phyloP scores from a whole-genome alignment of 768 basidiomycete genomes.

The Boletus rubroflammeus region DNA sequence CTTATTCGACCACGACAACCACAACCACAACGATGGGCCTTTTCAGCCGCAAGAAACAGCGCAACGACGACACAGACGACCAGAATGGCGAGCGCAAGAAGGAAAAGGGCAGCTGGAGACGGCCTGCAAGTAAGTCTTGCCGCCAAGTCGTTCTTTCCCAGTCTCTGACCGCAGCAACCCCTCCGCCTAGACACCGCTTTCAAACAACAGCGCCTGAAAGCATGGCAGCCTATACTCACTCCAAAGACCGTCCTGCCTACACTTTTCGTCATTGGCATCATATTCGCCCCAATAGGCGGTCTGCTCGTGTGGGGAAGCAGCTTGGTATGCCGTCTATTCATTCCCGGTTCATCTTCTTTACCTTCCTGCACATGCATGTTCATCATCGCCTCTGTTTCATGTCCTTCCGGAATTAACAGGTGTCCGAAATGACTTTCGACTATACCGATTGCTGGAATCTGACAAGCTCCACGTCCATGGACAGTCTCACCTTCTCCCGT shows the following conservation, averaged over 20 bases:
- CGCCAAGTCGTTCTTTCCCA: constrained; percentile 2
- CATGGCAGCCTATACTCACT: constrained; percentile 99
- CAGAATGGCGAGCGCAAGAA: constrained; percentile 56
- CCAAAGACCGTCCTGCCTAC: constrained; percentile 97
- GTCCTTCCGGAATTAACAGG: constrained; percentile 38
- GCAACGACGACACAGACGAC: constrained; percentile 34
- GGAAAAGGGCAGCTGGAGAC: constrained; percentile 81
- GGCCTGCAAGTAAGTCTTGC: constrained; percentile 68
- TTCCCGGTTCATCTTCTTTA: constrained; percentile 20
- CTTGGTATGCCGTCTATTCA: constrained; percentile 41
- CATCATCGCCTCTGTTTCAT: not conserved
- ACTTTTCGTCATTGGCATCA: constrained; percentile 88
- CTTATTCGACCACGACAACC: constrained; percentile 5
- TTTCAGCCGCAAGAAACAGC: constrained; percentile 52
- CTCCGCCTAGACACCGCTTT: constrained; percentile 80
- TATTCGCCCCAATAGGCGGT: constrained; percentile 96
- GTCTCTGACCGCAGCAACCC: constrained; percentile 14
- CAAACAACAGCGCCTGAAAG: constrained; percentile 98
- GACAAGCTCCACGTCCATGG: constrained; percentile 33
- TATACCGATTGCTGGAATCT: constrained; percentile 88
- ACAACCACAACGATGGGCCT: constrained; percentile 44
- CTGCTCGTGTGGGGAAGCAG: constrained; percentile 89
- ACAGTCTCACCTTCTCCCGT: constrained; percentile 38
- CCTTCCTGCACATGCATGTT: constrained; percentile 1
- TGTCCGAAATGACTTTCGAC: constrained; percentile 92